Evolutionary conservation across 140 eudicot genomes (phyloP).

Genomic region (Flaveria floridana): DNA sequence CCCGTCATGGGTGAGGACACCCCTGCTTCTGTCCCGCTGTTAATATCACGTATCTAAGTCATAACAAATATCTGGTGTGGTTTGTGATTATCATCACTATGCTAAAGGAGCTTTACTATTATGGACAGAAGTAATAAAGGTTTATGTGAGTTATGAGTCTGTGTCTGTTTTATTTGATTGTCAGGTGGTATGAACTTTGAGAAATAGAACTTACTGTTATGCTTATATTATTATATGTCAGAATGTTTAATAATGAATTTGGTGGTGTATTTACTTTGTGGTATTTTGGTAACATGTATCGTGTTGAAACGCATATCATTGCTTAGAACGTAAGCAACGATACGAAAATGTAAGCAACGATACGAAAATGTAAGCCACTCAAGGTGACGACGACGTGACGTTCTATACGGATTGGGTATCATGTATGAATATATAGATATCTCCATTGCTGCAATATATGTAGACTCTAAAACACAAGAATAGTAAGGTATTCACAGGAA

Average conservation of each 20-base stretch:
- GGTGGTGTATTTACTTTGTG: constrained; percentile 3
- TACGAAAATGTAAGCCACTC: background rate
- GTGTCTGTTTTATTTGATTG: background rate
- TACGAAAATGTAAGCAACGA: background rate
- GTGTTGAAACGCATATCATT: background rate
- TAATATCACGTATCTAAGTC: constrained; percentile 64
- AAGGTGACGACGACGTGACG: no score
- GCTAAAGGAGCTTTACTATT: constrained; percentile 1
- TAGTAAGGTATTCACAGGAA: no score
- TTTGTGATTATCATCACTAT: constrained; percentile 20
- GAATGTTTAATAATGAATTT: background rate
- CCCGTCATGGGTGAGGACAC: constrained; percentile 86
- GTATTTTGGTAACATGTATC: background rate
- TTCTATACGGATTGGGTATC: no score
- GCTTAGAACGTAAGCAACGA: background rate
- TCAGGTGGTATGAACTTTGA: background rate
- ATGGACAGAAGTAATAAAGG: constrained; percentile 17
- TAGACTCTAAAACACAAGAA: no score
- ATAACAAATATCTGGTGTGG: constrained; percentile 6
- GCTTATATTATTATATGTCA: background rate
- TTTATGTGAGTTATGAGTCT: constrained; percentile 11
- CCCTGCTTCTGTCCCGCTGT: constrained; percentile 62
- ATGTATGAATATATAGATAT: background rate
- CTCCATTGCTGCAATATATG: background rate
- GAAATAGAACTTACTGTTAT: constrained; percentile 5